Evolutionary conservation across 2,329 filamentous ascomycete genomes (phyloP), one percentile per base, ranked within the genome.

Genomic region (Xylariaceae sp.): DNA sequence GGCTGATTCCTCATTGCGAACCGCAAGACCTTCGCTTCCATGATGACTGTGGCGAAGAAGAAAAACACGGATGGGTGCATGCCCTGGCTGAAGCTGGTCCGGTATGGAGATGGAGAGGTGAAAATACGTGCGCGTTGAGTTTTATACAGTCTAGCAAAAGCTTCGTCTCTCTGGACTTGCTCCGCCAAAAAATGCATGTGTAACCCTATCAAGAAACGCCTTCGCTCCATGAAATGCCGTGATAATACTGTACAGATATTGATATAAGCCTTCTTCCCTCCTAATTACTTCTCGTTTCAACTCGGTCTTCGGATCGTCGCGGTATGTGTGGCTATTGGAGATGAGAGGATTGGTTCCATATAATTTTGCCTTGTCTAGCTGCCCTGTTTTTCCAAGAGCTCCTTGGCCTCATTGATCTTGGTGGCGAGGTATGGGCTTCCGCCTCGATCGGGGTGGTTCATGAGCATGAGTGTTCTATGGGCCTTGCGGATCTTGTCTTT

Each of bases 391-490:
- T 99, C 94, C 59, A 99, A 68, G 56, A 97, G 82, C 68, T 97
- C 92, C 72, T 99, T 99, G 36, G 94, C 94, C 71, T 99, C 94
- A 73, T 99, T 99, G 67, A 99, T 87, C 72, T 99, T 99, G 47
- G 91, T 96, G 12, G 94, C 94, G 40, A 99, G 75, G 68, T 97
- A 99, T 7, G 94, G 94, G 66, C 90, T 96, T 36, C 94, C 94
- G 58, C 94, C 94, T 66, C 94, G 87, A 77, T 99, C 94, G 56
- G 94, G 94, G 71, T 99, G 94, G 77, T 99, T 99, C 58, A 96
- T 78, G 49, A 99, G 83, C 92, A 99, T 99, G 59, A 97, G 83
- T 47, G 86, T 90, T 57, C 94, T 86, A 73, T 99, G 94, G 61
- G 91, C 90, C 75, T 96, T 96, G 67, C 94, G 89, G 62, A 99